A percentile compares a stretch with the other conserved stretches of the same genome.
These are phyloP conservation scores for Fomitiporia mediterranea DNA, from an alignment of 1,284 basidiomycete species.

Conservation along the genomic window DNA sequence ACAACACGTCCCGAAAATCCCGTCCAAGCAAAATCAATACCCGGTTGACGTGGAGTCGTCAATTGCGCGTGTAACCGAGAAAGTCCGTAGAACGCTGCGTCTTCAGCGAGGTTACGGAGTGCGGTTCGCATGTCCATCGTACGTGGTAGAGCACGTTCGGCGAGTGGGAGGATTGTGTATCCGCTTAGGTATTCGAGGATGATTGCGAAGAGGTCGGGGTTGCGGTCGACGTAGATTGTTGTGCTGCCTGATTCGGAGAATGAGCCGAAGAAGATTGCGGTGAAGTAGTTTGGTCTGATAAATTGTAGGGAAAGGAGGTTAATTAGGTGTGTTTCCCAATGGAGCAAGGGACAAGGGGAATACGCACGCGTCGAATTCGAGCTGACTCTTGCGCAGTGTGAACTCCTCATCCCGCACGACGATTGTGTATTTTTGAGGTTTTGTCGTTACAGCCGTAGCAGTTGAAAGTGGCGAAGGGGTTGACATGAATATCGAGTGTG, in stretches of 20 bases:
- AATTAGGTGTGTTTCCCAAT: not conserved
- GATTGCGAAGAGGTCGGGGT: conserved; percentile 21
- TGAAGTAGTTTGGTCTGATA: conserved; percentile 23
- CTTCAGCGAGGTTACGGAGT: conserved; percentile 18
- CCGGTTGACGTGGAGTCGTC: conserved; percentile 18
- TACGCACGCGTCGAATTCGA: conserved; percentile 21
- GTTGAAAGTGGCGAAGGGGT: not conserved
- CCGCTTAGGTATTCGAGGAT: conserved; percentile 23
- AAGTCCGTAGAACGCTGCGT: conserved; percentile 23
- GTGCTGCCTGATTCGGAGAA: conserved; percentile 19
- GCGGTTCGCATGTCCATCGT: conserved; percentile 19
- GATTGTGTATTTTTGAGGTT: conserved; percentile 15
- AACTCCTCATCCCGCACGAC: conserved; percentile 22
- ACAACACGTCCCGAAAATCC: conserved; percentile 21
- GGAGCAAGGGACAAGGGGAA: not conserved
- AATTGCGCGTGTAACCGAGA: conserved; percentile 13
- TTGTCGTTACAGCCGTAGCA: not conserved
- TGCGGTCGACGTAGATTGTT: conserved; percentile 19
- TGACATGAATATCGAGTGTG: conserved; percentile 5
- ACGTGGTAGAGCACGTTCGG: conserved; percentile 16
- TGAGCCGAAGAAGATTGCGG: conserved; percentile 20
- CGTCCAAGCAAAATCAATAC: conserved; percentile 20
- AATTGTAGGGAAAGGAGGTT: not conserved
- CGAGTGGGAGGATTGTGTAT: conserved; percentile 21
- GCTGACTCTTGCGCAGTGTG: conserved; percentile 16